phyloP scores from a whole-genome alignment of 495 filamentous ascomycete genomes.

The Amorphotheca resinae region DNA sequence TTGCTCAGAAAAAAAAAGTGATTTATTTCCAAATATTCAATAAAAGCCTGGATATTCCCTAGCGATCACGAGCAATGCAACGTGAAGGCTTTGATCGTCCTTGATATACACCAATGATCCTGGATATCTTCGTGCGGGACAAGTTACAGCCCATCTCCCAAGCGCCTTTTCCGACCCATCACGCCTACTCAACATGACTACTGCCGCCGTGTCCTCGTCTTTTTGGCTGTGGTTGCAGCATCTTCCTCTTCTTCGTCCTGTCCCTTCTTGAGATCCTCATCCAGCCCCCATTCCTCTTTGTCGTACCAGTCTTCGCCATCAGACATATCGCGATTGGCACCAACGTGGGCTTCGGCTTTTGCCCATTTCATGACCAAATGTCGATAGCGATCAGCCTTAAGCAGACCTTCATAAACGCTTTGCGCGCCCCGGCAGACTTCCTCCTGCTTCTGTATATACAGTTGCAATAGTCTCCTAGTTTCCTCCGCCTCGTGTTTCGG shows the following conservation, averaged over 20 bases:
- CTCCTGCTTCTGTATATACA: constrained; percentile 91
- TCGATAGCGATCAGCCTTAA: constrained; percentile 66
- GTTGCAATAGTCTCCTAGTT: constrained; percentile 65
- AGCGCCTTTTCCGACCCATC: neutral
- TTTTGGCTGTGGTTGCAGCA: constrained; percentile 56
- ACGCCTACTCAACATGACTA: constrained; percentile 2
- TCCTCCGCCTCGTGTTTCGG: constrained; percentile 78
- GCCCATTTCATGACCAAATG: constrained; percentile 69
- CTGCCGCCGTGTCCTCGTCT: constrained; percentile 52
- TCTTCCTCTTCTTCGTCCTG: constrained; percentile 86
- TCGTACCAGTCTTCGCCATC: constrained; percentile 98
- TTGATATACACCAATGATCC: too few relatives aligned
- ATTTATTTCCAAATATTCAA: too few relatives aligned
- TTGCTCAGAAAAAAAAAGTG: too few relatives aligned
- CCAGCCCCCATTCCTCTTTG: constrained; percentile 73
- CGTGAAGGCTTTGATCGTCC: too few relatives aligned
- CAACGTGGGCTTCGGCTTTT: constrained; percentile 82
- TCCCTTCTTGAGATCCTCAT: constrained; percentile 79
- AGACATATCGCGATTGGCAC: constrained; percentile 46
- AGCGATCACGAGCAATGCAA: too few relatives aligned
- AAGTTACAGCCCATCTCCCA: neutral
- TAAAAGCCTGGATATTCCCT: too few relatives aligned
- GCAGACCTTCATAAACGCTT: constrained; percentile 60
- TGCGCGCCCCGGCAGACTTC: constrained; percentile 77
- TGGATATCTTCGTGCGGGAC: too few relatives aligned